These are phyloP conservation scores for Sporothrix brasiliensis DNA, from an alignment of 2,329 filamentous ascomycete species.

Conservation along the genomic window DNA sequence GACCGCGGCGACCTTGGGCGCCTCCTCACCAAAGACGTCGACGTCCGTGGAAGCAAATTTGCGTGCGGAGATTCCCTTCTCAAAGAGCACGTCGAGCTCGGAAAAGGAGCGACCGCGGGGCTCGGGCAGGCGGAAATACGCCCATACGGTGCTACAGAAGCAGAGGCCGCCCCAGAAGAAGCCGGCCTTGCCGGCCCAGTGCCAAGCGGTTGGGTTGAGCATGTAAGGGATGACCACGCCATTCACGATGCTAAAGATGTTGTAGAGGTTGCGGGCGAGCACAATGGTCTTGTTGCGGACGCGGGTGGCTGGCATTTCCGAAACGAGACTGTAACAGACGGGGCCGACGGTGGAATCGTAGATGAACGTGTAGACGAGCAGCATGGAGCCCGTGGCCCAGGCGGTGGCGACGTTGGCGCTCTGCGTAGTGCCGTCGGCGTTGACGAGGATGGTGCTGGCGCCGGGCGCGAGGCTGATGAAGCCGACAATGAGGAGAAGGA, in stretches of 20 bases:
- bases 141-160: slow-evolving; percentile 52
- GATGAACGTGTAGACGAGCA: slow-evolving; percentile 49
- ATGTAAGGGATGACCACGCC: slow-evolving; percentile 53
- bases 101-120: slow-evolving; percentile 56
- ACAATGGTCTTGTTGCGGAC: slow-evolving; percentile 52
- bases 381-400: slow-evolving; percentile 53
- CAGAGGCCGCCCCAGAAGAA: slow-evolving; percentile 54
- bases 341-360: slow-evolving; percentile 52
- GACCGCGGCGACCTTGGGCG: neutral
- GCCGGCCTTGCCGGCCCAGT: slow-evolving; percentile 53
- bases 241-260: slow-evolving; percentile 52
- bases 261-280: slow-evolving; percentile 52
- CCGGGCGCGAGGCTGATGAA: slow-evolving; percentile 46
- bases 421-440: neutral
- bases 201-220: slow-evolving; percentile 52
- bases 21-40: slow-evolving; percentile 16
- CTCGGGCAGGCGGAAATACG: slow-evolving; percentile 58
- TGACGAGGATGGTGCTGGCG: neutral
- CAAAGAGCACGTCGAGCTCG: slow-evolving; percentile 60
- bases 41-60: slow-evolving; percentile 33
- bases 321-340: slow-evolving; percentile 38
- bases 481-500: slow-evolving; percentile 50
- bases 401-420: slow-evolving; percentile 51
- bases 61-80: slow-evolving; percentile 48
- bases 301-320: slow-evolving; percentile 51